phyloP scores from a whole-genome alignment of 805 yeast genomes.

The Monosporozyma unispora region DNA sequence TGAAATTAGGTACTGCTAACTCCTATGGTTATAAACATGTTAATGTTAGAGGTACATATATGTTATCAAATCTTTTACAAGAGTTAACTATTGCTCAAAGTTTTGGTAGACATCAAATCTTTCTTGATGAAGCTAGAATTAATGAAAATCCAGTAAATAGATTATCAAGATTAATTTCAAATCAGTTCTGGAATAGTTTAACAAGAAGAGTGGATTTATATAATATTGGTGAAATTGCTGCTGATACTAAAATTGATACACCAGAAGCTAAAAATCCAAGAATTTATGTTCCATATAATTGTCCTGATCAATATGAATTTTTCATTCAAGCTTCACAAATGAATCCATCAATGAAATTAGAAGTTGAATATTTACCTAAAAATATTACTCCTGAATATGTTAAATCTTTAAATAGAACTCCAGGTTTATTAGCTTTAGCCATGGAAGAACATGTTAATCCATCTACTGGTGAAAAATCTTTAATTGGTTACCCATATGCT shows the following conservation, averaged over 20 bases:
- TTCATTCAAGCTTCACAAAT: slow-evolving; percentile 44
- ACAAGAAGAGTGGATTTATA: slow-evolving; percentile 61
- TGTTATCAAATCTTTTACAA: slow-evolving; percentile 77
- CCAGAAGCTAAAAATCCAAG: slow-evolving; percentile 58
- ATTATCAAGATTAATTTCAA: slow-evolving; percentile 59
- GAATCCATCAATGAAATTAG: slow-evolving; percentile 50
- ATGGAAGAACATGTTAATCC: slow-evolving; percentile 48
- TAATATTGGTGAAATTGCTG: slow-evolving; percentile 60
- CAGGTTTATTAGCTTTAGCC: slow-evolving; percentile 81
- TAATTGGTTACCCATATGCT: slow-evolving; percentile 72
- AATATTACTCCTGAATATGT: slow-evolving; percentile 70
- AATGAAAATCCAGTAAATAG: slow-evolving; percentile 83
- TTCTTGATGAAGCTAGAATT: slow-evolving; percentile 73
- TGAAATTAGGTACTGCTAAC: slow-evolving; percentile 71
- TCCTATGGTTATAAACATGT: slow-evolving; percentile 70
- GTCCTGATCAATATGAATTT: slow-evolving; percentile 65
- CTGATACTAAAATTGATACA: slow-evolving; percentile 65
- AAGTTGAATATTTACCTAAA: slow-evolving; percentile 71
- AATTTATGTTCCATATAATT: slow-evolving; percentile 63
- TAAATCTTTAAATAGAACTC: slow-evolving; percentile 64
- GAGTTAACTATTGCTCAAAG: slow-evolving; percentile 81
- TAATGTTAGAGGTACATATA: slow-evolving; percentile 79
- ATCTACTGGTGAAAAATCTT: slow-evolving; percentile 37
- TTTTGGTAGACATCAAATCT: slow-evolving; percentile 67
- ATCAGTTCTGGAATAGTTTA: slow-evolving; percentile 71